Percentiles rank a stretch among this genome's conserved stretches.
Evolutionary conservation across 257 asterid genomes (phyloP).

Genomic region (Salvia splendens): DNA sequence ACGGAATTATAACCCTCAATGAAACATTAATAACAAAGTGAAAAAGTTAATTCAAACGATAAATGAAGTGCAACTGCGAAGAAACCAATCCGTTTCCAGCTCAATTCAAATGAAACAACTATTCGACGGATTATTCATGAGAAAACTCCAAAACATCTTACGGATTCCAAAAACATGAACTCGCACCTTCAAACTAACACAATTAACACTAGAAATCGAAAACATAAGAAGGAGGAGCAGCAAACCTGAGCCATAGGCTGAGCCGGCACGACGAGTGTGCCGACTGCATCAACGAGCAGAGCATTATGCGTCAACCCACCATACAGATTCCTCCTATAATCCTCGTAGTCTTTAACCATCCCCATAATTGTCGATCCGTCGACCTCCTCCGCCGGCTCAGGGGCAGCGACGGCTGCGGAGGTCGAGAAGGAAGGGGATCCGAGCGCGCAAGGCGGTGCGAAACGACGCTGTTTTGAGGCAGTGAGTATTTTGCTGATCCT

Average conservation of each 20-base stretch:
- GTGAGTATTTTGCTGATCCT: slow-evolving; percentile 36
- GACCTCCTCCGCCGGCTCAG: slow-evolving; percentile 35
- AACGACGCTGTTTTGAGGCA: slow-evolving; percentile 27
- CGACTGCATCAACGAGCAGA: slow-evolving; percentile 92
- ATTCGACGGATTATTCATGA: not conserved
- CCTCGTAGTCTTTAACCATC: slow-evolving; percentile 79
- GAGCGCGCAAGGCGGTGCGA: slow-evolving; percentile 25
- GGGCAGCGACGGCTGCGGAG: slow-evolving; percentile 40
- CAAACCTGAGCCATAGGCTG: slow-evolving; percentile 99
- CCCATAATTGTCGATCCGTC: slow-evolving; percentile 49
- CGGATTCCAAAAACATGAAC: not conserved
- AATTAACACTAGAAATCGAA: not conserved
- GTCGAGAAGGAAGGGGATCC: slow-evolving; percentile 43
- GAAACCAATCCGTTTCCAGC: slow-evolving; percentile 5
- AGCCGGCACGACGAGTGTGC: slow-evolving; percentile 89
- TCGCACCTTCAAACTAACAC: slow-evolving; percentile 5
- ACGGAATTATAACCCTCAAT: not conserved
- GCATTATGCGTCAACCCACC: slow-evolving; percentile 95
- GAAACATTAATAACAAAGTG: not conserved
- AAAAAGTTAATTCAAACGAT: slow-evolving; percentile 11
- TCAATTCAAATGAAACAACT: not conserved
- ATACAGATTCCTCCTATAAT: slow-evolving; percentile 77
- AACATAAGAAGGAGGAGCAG: not conserved
- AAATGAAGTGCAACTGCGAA: not conserved
- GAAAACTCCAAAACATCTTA: not conserved